These are phyloP conservation scores for Pythium brassicae DNA, from an alignment of 352 stramenopile species.

Conservation along the genomic window DNA sequence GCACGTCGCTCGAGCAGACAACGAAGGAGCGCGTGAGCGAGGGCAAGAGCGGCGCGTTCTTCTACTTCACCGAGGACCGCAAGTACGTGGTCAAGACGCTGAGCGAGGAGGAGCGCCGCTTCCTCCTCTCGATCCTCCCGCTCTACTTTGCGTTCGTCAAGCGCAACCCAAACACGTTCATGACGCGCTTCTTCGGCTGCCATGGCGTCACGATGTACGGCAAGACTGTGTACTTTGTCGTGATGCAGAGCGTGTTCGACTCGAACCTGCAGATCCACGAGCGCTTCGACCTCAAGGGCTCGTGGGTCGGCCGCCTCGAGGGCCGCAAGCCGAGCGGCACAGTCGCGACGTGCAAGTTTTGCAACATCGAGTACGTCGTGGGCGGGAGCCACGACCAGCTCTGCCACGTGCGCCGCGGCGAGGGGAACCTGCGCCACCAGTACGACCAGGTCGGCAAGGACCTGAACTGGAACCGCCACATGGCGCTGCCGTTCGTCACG, in stretches of 20 bases:
- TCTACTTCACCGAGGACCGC: conserved; percentile 80
- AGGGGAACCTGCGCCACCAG: conserved; percentile 67
- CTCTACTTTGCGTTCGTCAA: conserved; percentile 70
- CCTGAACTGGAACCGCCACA: conserved; percentile 82
- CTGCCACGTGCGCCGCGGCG: conserved; percentile 51
- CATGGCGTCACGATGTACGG: conserved; percentile 83
- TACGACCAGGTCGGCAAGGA: conserved; percentile 83
- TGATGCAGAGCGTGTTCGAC: conserved; percentile 84
- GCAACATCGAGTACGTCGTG: conserved; percentile 56
- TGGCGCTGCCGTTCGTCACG: conserved; percentile 53
- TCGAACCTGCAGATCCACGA: conserved; percentile 77
- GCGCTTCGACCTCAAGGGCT: conserved; percentile 81
- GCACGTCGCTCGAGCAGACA: conserved; percentile 61
- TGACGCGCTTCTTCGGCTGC: conserved; percentile 77
- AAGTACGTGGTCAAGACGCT: conserved; percentile 86
- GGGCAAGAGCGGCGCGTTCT: conserved; percentile 79
- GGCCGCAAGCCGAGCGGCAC: conserved; percentile 68
- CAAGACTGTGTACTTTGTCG: conserved; percentile 82
- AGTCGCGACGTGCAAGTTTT: conserved; percentile 71
- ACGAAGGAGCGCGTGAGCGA: conserved; percentile 79
- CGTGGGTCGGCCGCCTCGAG: conserved; percentile 77
- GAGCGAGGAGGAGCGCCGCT: conserved; percentile 69
- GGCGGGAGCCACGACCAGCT: conserved; percentile 66
- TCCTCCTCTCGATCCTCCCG: conserved; percentile 65
- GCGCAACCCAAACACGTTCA: conserved; percentile 67